Base-by-base conservation (phyloP, 2,329 filamentous ascomycete species). In the Paecilomyces dactylethromorphus region DNA sequence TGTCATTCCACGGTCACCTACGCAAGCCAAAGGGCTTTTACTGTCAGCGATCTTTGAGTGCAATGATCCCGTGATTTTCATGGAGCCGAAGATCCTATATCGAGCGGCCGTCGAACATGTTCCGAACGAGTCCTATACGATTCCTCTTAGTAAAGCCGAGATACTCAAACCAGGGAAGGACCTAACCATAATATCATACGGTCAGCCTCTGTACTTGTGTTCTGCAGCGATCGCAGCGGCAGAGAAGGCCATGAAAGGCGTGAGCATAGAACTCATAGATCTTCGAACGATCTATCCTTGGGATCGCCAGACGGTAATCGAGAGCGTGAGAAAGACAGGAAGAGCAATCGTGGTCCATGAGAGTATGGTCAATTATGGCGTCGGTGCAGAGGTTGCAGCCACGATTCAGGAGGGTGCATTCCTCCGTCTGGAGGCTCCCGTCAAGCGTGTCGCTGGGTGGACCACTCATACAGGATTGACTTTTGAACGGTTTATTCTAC, bases 31-130 rank as follows among this genome's bases (percentile, higher is more conserved):
- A 74, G 92, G 92, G 1, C 80, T 97, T 2, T 78, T 96, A 55
- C 80, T 96, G 2, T 83, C 89, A 2, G 84, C 88, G 0, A 91
- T 96, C 56, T 85, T 85, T 56, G 85, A 78, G 77, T 86, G 82
- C 67, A 90, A 91, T 62, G 92, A 97, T 72, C 92, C 92, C 0
- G 91, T 93, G 62, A 80, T 97, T 56, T 96, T 97, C 75, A 87
- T 97, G 87, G 92, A 97, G 72, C 92, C 92, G 52, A 97, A 97
- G 78, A 90, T 94, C 53, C 79, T 97, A 12, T 97, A 97, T 74
- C 87, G 92, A 21, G 92, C 92, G 0, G 90, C 92, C 0, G 90
- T 96, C 29, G 92, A 97, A 74, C 90, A 96, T 72, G 92, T 97
- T 0, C 92, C 92, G 0, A 84, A 87, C 0, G 88, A 86, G 22